Conservation (phyloP, 768 basidiomycete species). For the Naganishia onofrii region DNA sequence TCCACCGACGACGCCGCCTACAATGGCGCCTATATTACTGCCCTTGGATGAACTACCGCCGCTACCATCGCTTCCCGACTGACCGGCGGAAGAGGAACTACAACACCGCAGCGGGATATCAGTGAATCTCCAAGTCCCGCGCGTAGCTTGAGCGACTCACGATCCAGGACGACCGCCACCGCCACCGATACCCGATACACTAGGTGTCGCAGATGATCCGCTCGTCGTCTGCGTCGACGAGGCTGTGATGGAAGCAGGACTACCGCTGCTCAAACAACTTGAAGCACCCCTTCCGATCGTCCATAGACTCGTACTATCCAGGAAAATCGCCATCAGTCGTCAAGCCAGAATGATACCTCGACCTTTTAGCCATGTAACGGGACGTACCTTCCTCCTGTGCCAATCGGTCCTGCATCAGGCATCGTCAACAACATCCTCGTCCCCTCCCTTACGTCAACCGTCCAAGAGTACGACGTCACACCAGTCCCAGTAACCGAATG, state of each 20-base stretch:
- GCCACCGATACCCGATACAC: conserved; percentile 39
- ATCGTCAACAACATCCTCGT: conserved; percentile 47
- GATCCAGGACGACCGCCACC: conserved; percentile 28
- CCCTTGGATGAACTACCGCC: conserved; percentile 5
- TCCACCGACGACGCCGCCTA: conserved; percentile 51
- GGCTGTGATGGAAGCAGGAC: conserved; percentile 33
- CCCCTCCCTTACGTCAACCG: conserved; percentile 40
- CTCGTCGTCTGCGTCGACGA: conserved; percentile 15
- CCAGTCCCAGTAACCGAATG: conserved; percentile 33
- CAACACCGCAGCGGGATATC: too few species aligned
- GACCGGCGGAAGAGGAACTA: conserved; percentile 9
- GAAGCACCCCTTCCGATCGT: conserved; percentile 39
- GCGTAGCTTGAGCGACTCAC: neutral
- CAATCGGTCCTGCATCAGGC: conserved; percentile 43
- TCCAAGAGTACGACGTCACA: conserved; percentile 36
- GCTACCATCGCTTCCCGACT: neutral
- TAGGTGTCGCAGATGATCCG: conserved; percentile 9
- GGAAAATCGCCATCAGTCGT: neutral
- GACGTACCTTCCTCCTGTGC: conserved; percentile 40
- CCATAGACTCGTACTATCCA: conserved; percentile 32
- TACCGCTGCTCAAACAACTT: conserved; percentile 39
- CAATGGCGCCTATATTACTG: conserved; percentile 42
- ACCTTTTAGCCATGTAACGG: conserved; percentile 35
- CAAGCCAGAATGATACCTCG: neutral
- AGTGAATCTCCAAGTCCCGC: too few species aligned